A percentile compares a stretch with the other conserved stretches of the same genome.
phyloP scores from a whole-genome alignment of 176 grass and related monocot species.

The Hsuehochloa calcarea region DNA sequence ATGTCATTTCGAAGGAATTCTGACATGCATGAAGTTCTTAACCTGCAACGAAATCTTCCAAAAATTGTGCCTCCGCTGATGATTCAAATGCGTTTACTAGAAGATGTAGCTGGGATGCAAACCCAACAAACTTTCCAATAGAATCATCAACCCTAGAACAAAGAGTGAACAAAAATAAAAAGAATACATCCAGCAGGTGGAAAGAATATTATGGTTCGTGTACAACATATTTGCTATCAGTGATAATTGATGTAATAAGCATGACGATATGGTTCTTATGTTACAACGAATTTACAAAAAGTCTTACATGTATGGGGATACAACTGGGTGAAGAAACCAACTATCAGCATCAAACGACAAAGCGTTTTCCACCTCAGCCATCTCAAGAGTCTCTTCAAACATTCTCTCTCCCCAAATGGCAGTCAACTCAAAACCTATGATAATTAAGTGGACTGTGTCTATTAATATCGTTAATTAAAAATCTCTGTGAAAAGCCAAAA shows the following conservation, averaged over 20 bases:
- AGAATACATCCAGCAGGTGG: constrained; percentile 18
- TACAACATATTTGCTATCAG: background rate
- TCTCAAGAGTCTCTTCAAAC: constrained; percentile 93
- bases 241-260: constrained; percentile 20
- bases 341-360: constrained; percentile 87
- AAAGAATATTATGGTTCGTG: background rate
- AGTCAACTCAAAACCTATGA: constrained; percentile 79
- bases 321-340: constrained; percentile 77
- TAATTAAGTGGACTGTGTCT: constrained; percentile 1
- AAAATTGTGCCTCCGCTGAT: constrained; percentile 73
- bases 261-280: background rate
- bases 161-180: constrained; percentile 19
- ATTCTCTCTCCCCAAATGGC: constrained; percentile 69
- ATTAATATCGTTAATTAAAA: constrained; percentile 21
- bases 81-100: constrained; percentile 66
- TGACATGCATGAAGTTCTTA: constrained; percentile 38
- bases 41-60: constrained; percentile 97
- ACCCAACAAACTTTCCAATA: constrained; percentile 88
- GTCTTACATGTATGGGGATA: constrained; percentile 78
- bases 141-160: constrained; percentile 81
- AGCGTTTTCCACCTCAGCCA: constrained; percentile 96
- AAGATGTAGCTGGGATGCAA: constrained; percentile 86
- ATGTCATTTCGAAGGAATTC: background rate
- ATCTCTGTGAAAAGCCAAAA: constrained; percentile 8
- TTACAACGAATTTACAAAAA: constrained; percentile 22